Evolutionary conservation across 23 red algal genomes (phyloP).

Genomic region (Chondrus crispus): DNA sequence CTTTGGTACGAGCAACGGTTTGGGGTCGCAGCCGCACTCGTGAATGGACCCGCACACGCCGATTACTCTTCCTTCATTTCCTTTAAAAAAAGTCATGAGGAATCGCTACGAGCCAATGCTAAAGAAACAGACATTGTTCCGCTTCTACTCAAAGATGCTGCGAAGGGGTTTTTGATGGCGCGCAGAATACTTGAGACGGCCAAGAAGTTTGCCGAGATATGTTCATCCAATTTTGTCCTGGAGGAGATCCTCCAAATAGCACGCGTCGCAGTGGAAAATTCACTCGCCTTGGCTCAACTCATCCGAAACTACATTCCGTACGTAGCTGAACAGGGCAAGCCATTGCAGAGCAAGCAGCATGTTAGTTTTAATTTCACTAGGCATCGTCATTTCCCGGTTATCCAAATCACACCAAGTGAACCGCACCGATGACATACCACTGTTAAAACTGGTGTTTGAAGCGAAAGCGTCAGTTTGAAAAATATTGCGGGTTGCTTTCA

Average conservation of each 20-base stretch:
- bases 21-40: constrained; percentile 1
- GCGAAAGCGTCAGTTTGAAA: too few species aligned
- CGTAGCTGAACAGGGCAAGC: background rate
- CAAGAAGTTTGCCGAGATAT: constrained; percentile 28
- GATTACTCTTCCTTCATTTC: constrained; percentile 40
- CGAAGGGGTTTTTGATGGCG: constrained; percentile 23
- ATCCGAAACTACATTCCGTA: too few species aligned
- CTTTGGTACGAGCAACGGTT: constrained; percentile 66
- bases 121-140: constrained; percentile 17
- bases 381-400: constrained; percentile 47
- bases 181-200: constrained; percentile 33
- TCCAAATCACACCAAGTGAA: constrained; percentile 8
- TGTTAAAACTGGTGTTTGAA: too few species aligned
- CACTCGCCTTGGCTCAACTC: constrained; percentile 32
- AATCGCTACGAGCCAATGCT: background rate
- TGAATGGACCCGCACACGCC: constrained; percentile 37
- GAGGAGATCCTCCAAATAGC: constrained; percentile 21
- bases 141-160: constrained; percentile 40
- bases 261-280: constrained; percentile 51
- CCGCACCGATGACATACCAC: too few species aligned
- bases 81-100: constrained; percentile 43
- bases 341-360: background rate
- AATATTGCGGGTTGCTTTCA: too few species aligned
- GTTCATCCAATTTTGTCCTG: background rate
- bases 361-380: constrained; percentile 44